phyloP scores from a whole-genome alignment of 164 flowering plant genomes.

The Vitis rupestris region DNA sequence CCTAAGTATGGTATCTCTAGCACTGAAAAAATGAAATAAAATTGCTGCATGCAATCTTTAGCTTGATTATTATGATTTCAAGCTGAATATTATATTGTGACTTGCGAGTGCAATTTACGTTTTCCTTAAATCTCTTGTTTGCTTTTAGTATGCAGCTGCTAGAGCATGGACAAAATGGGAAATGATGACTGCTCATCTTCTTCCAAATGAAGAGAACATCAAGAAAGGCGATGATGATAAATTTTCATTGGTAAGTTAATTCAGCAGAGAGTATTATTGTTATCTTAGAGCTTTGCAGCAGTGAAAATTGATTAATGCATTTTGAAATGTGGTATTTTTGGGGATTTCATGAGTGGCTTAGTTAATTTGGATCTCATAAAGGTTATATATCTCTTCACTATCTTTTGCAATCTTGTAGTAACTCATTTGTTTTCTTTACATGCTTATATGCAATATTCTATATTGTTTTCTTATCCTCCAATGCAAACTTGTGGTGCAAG shows the following conservation, averaged over 20 bases:
- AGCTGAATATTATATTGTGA: background rate
- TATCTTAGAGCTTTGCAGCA: background rate
- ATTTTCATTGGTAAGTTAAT: constrained; percentile 71
- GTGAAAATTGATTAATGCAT: background rate
- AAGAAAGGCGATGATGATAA: constrained; percentile 83
- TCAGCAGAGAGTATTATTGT: background rate
- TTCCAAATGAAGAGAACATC: constrained; percentile 74
- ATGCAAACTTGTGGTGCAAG: too few relatives aligned
- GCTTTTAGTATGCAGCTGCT: constrained; percentile 77
- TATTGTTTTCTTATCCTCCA: too few relatives aligned
- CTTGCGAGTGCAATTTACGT: too few relatives aligned
- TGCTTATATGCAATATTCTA: too few relatives aligned
- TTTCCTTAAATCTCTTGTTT: constrained; percentile 4
- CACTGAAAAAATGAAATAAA: background rate
- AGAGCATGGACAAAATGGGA: constrained; percentile 99
- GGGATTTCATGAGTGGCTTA: too few relatives aligned
- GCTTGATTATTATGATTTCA: background rate
- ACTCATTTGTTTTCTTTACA: too few relatives aligned
- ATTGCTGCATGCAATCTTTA: background rate
- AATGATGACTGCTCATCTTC: constrained; percentile 95
- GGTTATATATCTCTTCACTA: too few relatives aligned
- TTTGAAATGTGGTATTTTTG: background rate
- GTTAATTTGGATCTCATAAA: too few relatives aligned
- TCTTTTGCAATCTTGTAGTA: too few relatives aligned
- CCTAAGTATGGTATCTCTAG: background rate